Base-by-base conservation (phyloP, 257 asterid genomes). In the Buddleja alternifolia region DNA sequence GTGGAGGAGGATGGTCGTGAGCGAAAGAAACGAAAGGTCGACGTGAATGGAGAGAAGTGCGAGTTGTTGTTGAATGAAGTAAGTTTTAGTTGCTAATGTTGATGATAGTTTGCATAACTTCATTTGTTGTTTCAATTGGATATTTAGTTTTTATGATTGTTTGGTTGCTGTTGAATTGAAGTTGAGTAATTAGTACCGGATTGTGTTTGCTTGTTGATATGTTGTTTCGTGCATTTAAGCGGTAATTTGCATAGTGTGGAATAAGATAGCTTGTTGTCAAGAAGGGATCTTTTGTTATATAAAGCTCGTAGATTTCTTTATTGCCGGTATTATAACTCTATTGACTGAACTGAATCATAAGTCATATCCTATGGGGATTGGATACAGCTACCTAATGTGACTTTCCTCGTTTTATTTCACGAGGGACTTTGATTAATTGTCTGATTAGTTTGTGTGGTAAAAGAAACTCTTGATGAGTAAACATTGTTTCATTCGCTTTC, bases 11-110 rank as follows among this genome's bases (percentile, higher is more conserved):
- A 69, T 44, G 68, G 19, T 16, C 67, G 34, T 11, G 82, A 24
- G 2, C 78, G 69, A 63, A 87, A 85, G 80, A 87, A 84, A 71
- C 79, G 51, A 59, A 88, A 83, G 81, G 67, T 65, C 59, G 74
- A 69, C 40, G 70, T 48, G n/a, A 50, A 44, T 32, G 75, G 72
- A 17, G 82, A 39, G 41, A 76, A 61, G 34, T 32, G 53, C 59
- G 71, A 60, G 21, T 72, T 78, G 32, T 69, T 68, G 7, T 63
- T 25, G 45, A 64, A 76, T 63, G 84, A 79, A 60, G 90, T 88
- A 81, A 78, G 97, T 75, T 52, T 7, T 10, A 4, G 10, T 19
- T 21, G 34, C 46, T 40, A 4, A 65, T 66, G 57, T 48, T 66
- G 70, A 50, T 66, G 45, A 12, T 39, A 55, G 17, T 47, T 68